Percentiles rank a stretch among this genome's conserved stretches.
Evolutionary conservation across 495 filamentous ascomycete genomes (phyloP).

Genomic region (Aspergillus homomorphus): DNA sequence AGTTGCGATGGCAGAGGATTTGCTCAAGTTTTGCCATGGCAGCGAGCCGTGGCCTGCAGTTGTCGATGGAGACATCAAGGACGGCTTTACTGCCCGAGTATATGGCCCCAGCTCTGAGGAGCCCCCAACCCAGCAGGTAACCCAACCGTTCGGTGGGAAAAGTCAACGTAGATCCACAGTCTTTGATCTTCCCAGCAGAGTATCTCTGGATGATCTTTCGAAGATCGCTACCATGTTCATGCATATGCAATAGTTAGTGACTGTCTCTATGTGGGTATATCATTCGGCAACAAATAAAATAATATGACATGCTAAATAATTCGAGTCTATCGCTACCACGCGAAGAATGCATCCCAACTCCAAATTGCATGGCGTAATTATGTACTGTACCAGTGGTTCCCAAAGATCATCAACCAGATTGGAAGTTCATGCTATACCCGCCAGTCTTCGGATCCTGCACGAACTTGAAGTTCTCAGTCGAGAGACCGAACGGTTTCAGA

Average conservation of each 20-base stretch:
- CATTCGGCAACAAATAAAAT: neutral
- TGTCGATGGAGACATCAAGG: conserved; percentile 11
- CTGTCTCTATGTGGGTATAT: too few relatives aligned
- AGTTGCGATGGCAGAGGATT: conserved; percentile 37
- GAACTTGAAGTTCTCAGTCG: conserved; percentile 91
- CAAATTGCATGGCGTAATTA: neutral
- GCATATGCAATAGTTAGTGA: neutral
- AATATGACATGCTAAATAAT: neutral
- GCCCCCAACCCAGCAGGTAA: conserved; percentile 3
- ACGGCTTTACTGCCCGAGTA: conserved; percentile 23
- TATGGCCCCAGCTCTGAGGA: conserved; percentile 27
- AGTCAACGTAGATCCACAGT: conserved; percentile 24
- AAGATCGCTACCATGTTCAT: conserved; percentile 20
- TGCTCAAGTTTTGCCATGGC: conserved; percentile 45
- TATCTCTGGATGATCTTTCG: conserved; percentile 26
- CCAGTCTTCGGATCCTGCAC: conserved; percentile 84
- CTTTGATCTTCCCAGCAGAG: conserved; percentile 18
- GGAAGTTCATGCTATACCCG: conserved; percentile 89
- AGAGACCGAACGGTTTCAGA: conserved; percentile 88
- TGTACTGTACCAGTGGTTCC: neutral
- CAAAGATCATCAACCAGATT: conserved; percentile 20
- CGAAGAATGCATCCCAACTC: conserved; percentile 6
- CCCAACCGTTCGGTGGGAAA: conserved; percentile 22
- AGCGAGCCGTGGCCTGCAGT: conserved; percentile 35
- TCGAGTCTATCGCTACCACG: neutral